Conservation (phyloP, 2,329 filamentous ascomycete species). For the Claviceps purpurea region DNA sequence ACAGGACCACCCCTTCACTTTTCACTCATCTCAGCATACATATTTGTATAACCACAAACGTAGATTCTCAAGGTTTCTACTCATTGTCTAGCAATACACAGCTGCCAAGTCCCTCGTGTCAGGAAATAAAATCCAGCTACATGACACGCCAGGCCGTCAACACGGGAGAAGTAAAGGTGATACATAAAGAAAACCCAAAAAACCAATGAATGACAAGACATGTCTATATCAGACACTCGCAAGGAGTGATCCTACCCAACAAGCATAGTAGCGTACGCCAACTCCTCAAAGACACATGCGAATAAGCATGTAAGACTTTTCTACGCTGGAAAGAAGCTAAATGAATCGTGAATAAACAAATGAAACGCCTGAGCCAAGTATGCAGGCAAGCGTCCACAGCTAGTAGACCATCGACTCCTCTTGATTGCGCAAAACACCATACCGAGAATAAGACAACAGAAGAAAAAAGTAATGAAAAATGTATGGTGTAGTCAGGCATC, state of each 20-base stretch:
- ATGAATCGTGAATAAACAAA: not conserved
- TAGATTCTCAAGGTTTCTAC: too few species aligned
- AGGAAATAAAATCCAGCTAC: too few species aligned
- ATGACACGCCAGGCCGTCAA: too few species aligned
- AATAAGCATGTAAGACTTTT: not conserved
- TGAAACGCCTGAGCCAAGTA: slow-evolving; percentile 3
- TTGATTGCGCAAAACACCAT: not conserved
- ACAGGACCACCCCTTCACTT: too few species aligned
- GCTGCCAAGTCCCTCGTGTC: too few species aligned
- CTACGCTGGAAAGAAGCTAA: not conserved
- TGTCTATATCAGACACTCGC: not conserved
- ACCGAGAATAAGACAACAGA: not conserved
- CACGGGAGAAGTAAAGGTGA: too few species aligned
- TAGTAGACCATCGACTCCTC: not conserved
- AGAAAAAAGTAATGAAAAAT: not conserved
- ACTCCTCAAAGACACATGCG: not conserved
- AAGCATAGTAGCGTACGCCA: not conserved
- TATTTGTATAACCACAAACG: too few species aligned
- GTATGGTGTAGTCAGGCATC: not conserved
- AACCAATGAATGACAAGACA: not conserved
- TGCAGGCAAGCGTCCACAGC: slow-evolving; percentile 3
- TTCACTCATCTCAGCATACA: too few species aligned
- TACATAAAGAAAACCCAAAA: not conserved
- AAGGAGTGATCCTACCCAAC: not conserved
- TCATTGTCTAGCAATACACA: too few species aligned